These are phyloP conservation scores for Crepidotus variabilis DNA, from an alignment of 768 basidiomycete genomes.

Conservation along the genomic window DNA sequence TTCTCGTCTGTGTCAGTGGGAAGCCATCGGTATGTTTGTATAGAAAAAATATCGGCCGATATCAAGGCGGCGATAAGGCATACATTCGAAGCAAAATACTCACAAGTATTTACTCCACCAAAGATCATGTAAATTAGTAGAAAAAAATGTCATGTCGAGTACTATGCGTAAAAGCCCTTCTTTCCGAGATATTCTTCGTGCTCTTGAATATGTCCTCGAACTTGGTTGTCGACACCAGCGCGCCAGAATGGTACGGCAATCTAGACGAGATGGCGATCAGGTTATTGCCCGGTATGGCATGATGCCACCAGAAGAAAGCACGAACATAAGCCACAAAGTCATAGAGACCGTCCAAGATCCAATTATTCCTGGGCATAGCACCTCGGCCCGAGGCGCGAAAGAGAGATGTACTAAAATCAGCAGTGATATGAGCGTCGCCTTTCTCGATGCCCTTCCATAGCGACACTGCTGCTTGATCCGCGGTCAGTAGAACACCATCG, in stretches of 20 bases:
- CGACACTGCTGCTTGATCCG: slow-evolving; percentile 58
- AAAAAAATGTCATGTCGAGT: not conserved
- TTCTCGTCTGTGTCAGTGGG: not conserved
- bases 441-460: slow-evolving; percentile 64
- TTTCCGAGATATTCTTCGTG: slow-evolving; percentile 40
- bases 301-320: slow-evolving; percentile 7
- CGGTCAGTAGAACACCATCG: slow-evolving; percentile 56
- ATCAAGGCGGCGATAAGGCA: slow-evolving; percentile 1
- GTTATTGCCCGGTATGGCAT: slow-evolving; percentile 1
- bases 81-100: slow-evolving; percentile 1
- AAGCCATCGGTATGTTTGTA: slow-evolving; percentile 3
- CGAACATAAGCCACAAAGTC: slow-evolving; percentile 46
- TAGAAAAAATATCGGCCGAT: slow-evolving; percentile 2
- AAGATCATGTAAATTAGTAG: slow-evolving; percentile 2
- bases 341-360: slow-evolving; percentile 50
- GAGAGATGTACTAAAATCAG: slow-evolving; percentile 61
- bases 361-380: slow-evolving; percentile 53
- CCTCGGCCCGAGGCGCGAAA: slow-evolving; percentile 71
- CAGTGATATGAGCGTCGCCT: slow-evolving; percentile 72
- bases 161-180: slow-evolving; percentile 37
- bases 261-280: slow-evolving; percentile 25
- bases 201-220: slow-evolving; percentile 41
- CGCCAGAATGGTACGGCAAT: slow-evolving; percentile 53
- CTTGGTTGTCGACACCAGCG: slow-evolving; percentile 41
- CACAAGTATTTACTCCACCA: not conserved